Percentiles rank a stretch among this genome's conserved stretches.
These are phyloP conservation scores for Blastobotrys serpentis DNA, from an alignment of 1,139 yeast genomes.

Conservation along the genomic window DNA sequence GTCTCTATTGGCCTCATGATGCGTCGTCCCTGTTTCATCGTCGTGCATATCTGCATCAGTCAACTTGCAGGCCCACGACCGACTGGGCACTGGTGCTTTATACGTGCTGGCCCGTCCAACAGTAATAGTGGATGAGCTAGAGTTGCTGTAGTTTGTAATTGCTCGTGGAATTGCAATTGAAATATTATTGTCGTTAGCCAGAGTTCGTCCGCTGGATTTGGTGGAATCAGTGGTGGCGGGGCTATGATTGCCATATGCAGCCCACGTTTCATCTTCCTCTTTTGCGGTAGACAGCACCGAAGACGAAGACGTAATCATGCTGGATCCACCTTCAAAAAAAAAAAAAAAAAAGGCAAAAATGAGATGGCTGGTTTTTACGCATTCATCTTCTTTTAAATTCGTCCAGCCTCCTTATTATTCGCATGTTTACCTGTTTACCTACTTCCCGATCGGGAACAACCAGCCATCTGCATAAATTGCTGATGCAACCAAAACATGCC, in stretches of 20 bases:
- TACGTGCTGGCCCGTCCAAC: neutral
- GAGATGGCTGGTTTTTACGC: neutral
- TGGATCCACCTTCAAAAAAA: too few relatives aligned
- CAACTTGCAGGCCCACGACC: neutral
- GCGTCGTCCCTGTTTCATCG: slow-evolving; percentile 1
- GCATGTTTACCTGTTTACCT: neutral
- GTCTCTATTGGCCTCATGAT: neutral
- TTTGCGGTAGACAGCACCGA: too few relatives aligned
- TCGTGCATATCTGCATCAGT: neutral
- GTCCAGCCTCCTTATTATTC: neutral
- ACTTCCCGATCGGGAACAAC: neutral
- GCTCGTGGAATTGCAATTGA: neutral
- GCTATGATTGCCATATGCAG: neutral
- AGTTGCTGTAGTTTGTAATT: neutral
- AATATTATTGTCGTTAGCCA: too few relatives aligned
- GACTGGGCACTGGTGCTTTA: neutral
- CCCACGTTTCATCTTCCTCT: slow-evolving; percentile 1
- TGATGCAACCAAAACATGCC: too few relatives aligned
- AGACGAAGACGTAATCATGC: too few relatives aligned
- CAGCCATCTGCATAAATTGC: neutral
- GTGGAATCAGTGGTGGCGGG: slow-evolving; percentile 8
- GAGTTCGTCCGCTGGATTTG: slow-evolving; percentile 5
- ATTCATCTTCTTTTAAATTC: slow-evolving; percentile 3
- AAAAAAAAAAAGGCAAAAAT: too few relatives aligned
- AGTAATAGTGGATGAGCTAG: slow-evolving; percentile 1